phyloP scores from a whole-genome alignment of 192 early-diverging fungal genomes.

The Gryganskiella cystojenkinii region DNA sequence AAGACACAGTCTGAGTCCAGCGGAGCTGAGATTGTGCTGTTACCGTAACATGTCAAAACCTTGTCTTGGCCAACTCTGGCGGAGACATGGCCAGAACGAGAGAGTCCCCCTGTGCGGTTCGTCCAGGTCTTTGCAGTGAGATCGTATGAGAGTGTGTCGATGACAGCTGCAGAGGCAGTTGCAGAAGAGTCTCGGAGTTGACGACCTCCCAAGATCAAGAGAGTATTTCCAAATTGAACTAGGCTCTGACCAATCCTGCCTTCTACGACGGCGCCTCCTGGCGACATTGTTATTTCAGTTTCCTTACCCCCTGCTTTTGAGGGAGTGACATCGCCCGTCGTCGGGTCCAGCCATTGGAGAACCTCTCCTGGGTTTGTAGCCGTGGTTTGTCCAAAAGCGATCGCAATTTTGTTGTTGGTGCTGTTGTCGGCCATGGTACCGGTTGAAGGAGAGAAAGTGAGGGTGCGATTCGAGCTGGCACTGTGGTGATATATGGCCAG shows the following conservation, averaged over 20 bases:
- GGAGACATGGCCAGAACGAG: slow-evolving; percentile 30
- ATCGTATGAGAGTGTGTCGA: slow-evolving; percentile 23
- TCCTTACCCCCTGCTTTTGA: neutral
- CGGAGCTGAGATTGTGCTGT: neutral
- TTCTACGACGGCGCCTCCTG: neutral
- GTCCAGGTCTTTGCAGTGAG: slow-evolving; percentile 9
- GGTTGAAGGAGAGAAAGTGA: neutral
- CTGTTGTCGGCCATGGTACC: neutral
- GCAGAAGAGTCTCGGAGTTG: neutral
- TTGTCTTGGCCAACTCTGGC: slow-evolving; percentile 10
- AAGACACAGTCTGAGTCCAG: slow-evolving; percentile 25
- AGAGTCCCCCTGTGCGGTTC: slow-evolving; percentile 6
- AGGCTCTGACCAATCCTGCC: slow-evolving; percentile 13
- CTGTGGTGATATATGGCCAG: slow-evolving; percentile 20
- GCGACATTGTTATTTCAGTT: neutral
- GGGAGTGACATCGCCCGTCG: neutral
- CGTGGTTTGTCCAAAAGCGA: slow-evolving; percentile 16
- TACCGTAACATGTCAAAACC: slow-evolving; percentile 31
- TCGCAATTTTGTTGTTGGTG: slow-evolving; percentile 1
- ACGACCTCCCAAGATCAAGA: slow-evolving; percentile 28
- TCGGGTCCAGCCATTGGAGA: slow-evolving; percentile 24
- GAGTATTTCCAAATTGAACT: slow-evolving; percentile 23
- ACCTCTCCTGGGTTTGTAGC: neutral
- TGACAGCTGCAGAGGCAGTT: neutral
- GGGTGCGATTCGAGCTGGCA: neutral